Evolutionary conservation across 768 basidiomycete genomes (phyloP).

Genomic region (Strobilomyces echinocephalus): DNA sequence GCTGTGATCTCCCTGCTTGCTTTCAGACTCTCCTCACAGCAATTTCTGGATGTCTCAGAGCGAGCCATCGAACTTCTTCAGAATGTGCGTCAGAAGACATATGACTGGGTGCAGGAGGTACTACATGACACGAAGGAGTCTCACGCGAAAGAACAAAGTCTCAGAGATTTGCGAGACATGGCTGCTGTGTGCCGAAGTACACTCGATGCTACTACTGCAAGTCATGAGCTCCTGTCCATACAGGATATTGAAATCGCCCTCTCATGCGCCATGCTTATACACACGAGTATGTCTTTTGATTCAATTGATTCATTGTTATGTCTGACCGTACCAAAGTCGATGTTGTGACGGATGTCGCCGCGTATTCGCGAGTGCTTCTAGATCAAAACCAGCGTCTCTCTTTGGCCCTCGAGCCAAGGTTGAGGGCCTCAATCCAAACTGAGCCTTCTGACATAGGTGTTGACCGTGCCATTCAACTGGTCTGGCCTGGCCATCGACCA

Average conservation of each 20-base stretch:
- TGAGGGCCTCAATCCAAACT: not conserved
- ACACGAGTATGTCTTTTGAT: not conserved
- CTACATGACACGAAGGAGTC: not conserved
- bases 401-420: not conserved
- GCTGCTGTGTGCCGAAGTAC: not conserved
- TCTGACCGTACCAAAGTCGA: not conserved
- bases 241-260: not conserved
- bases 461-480: not conserved
- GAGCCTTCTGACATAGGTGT: not conserved
- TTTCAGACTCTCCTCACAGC: not conserved
- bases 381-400: not conserved
- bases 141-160: not conserved
- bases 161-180: not conserved
- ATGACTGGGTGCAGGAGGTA: not conserved
- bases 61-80: not conserved
- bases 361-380: not conserved
- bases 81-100: not conserved
- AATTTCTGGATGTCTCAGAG: not conserved
- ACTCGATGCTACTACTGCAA: not conserved
- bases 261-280: not conserved
- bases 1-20: not conserved
- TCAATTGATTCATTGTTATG: not conserved
- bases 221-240: not conserved
- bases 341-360: not conserved
- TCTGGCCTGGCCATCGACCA: not conserved